Conservation (phyloP, 106 monocot species). For the Acorus calamus region DNA sequence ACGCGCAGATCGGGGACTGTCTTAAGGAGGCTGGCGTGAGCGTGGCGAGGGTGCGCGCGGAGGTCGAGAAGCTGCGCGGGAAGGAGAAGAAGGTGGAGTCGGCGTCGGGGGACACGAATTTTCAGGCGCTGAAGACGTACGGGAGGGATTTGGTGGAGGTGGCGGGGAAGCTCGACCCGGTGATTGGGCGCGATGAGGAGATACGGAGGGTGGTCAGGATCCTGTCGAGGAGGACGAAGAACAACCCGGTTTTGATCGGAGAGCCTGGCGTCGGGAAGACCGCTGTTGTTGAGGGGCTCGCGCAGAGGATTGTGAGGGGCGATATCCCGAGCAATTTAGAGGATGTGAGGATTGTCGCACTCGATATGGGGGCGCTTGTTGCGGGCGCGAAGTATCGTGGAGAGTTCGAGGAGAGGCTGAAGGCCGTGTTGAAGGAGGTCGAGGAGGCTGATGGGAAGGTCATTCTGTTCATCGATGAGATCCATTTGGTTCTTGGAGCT, state of each 20-base stretch:
- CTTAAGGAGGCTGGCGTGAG: slow-evolving; percentile 43
- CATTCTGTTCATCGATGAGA: slow-evolving; percentile 65
- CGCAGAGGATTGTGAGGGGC: slow-evolving; percentile 56
- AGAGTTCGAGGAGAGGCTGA: slow-evolving; percentile 61
- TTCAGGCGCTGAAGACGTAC: slow-evolving; percentile 52
- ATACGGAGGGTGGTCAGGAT: slow-evolving; percentile 43
- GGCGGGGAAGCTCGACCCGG: slow-evolving; percentile 56
- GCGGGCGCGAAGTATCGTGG: slow-evolving; percentile 56
- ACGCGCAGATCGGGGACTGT: slow-evolving; percentile 37
- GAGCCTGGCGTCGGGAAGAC: slow-evolving; percentile 80
- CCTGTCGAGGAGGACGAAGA: slow-evolving; percentile 53
- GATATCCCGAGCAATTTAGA: slow-evolving; percentile 50
- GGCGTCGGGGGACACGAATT: slow-evolving; percentile 52
- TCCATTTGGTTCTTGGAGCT: slow-evolving; percentile 63
- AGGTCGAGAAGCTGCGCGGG: slow-evolving; percentile 51
- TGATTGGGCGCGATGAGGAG: slow-evolving; percentile 61
- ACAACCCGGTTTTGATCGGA: slow-evolving; percentile 61
- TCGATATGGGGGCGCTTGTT: slow-evolving; percentile 57
- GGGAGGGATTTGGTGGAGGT: slow-evolving; percentile 54
- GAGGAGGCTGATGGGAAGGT: slow-evolving; percentile 63
- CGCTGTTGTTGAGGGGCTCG: slow-evolving; percentile 60
- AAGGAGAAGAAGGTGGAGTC: slow-evolving; percentile 43
- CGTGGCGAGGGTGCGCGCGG: slow-evolving; percentile 19
- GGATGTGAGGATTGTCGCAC: slow-evolving; percentile 48
- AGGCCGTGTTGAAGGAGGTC: slow-evolving; percentile 59